Conservation (phyloP, 345 rosid species). For the Eucalyptus fibrosa region DNA sequence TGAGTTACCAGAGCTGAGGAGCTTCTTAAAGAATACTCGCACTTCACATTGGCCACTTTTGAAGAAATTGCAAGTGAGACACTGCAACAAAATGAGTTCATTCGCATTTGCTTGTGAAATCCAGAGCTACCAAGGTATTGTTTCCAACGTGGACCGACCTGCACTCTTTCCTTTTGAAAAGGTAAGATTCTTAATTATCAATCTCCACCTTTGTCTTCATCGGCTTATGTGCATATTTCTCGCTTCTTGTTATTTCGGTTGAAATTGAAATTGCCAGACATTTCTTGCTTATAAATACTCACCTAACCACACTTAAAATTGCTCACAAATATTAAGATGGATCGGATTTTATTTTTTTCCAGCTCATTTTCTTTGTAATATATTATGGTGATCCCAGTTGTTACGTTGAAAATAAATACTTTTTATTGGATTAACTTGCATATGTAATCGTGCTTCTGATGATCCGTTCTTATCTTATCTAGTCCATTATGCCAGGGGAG, state of each 20-base stretch:
- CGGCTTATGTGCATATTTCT: accelerated
- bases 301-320: not conserved
- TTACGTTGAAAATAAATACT: accelerated
- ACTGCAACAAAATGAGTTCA: not conserved
- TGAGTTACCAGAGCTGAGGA: accelerated
- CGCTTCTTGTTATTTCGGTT: accelerated
- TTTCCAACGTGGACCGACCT: accelerated
- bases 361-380: accelerated
- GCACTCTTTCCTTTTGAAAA: not conserved
- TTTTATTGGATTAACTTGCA: not conserved
- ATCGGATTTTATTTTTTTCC: accelerated
- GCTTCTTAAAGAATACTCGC: accelerated
- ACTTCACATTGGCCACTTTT: not conserved
- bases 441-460: accelerated
- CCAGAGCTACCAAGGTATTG: accelerated
- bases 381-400: accelerated
- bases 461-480: accelerated
- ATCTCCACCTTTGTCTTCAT: not conserved
- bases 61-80: accelerated
- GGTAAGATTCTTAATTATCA: accelerated
- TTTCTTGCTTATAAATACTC: accelerated
- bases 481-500: accelerated
- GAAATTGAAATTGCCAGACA: not conserved
- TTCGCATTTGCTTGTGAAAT: not conserved
- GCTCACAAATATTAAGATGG: accelerated